Percentiles rank a stretch among this genome's conserved stretches.
These are phyloP conservation scores for Acarospora socialis DNA, from an alignment of 2,329 filamentous ascomycete species.

Conservation along the genomic window DNA sequence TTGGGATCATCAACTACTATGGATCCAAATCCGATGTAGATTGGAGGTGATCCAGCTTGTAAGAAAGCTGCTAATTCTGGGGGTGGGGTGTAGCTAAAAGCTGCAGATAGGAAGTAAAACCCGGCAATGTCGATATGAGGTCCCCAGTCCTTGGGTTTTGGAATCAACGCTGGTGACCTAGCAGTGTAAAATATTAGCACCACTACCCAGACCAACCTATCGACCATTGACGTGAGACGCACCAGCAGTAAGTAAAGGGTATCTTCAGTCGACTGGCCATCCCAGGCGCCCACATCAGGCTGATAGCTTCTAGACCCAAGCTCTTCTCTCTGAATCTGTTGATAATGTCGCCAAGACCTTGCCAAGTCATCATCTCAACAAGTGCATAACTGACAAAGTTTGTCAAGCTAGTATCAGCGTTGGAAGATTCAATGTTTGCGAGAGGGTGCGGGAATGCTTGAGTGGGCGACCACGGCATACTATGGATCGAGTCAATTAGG, in stretches of 20 bases:
- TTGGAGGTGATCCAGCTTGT: slow-evolving; percentile 51
- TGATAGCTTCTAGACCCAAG: slow-evolving; percentile 62
- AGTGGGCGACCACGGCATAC: slow-evolving; percentile 82
- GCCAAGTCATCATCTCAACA: slow-evolving; percentile 87
- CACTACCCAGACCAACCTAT: not conserved
- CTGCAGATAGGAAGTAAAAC: slow-evolving; percentile 60
- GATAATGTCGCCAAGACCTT: slow-evolving; percentile 79
- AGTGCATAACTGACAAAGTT: slow-evolving; percentile 75
- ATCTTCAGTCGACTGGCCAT: slow-evolving; percentile 61
- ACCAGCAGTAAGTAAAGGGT: slow-evolving; percentile 86
- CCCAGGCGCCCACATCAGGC: slow-evolving; percentile 68
- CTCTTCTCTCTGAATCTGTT: slow-evolving; percentile 68
- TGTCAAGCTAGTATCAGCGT: slow-evolving; percentile 60
- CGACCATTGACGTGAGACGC: slow-evolving; percentile 8
- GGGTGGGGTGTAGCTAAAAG: slow-evolving; percentile 50
- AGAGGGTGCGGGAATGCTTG: slow-evolving; percentile 75
- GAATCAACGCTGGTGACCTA: slow-evolving; percentile 59
- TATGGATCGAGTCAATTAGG: slow-evolving; percentile 22
- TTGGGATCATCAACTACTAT: slow-evolving; percentile 69
- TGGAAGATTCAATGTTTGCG: slow-evolving; percentile 64
- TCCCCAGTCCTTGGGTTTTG: slow-evolving; percentile 65
- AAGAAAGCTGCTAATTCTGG: slow-evolving; percentile 54
- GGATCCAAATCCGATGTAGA: slow-evolving; percentile 73
- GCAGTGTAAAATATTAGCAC: slow-evolving; percentile 4
- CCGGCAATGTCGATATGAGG: slow-evolving; percentile 57